These are phyloP conservation scores for Citrus australasica DNA, from an alignment of 345 rosid genomes.

Conservation along the genomic window DNA sequence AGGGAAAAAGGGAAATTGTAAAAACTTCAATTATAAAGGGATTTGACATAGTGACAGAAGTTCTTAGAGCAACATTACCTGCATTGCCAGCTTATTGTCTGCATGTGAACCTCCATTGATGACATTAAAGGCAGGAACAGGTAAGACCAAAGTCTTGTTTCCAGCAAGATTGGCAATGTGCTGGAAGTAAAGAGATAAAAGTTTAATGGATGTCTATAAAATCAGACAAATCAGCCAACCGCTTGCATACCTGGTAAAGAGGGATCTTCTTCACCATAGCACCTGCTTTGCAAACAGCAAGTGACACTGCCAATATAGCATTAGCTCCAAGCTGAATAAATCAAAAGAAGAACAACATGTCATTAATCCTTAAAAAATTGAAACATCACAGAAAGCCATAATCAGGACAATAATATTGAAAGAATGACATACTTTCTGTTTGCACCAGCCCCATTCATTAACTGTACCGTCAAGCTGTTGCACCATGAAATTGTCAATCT, in stretches of 20 bases:
- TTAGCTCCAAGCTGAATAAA: conserved; percentile 63
- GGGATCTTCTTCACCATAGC: conserved; percentile 63
- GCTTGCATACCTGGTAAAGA: conserved; percentile 48
- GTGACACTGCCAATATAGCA: conserved; percentile 72
- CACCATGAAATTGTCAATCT: conserved; percentile 58
- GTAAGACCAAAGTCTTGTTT: conserved; percentile 57
- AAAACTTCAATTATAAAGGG: conserved; percentile 5
- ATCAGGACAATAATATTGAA: background rate
- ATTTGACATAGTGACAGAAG: background rate
- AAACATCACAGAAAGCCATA: background rate
- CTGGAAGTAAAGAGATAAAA: conserved; percentile 27
- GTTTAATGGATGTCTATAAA: background rate
- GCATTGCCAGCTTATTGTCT: conserved; percentile 71
- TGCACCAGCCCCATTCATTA: conserved; percentile 87
- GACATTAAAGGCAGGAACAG: conserved; percentile 70
- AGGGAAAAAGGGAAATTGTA: background rate
- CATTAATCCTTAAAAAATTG: background rate
- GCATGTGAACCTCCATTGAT: conserved; percentile 76
- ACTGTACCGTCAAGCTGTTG: conserved; percentile 71
- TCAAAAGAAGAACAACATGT: background rate
- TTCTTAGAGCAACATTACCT: conserved; percentile 25
- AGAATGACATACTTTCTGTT: conserved; percentile 46
- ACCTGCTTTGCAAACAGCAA: conserved; percentile 72
- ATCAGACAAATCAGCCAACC: background rate
- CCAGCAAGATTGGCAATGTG: conserved; percentile 75